These are phyloP conservation scores for Penicillium hesseltinei DNA, from an alignment of 2,329 filamentous ascomycete genomes.

Conservation along the genomic window DNA sequence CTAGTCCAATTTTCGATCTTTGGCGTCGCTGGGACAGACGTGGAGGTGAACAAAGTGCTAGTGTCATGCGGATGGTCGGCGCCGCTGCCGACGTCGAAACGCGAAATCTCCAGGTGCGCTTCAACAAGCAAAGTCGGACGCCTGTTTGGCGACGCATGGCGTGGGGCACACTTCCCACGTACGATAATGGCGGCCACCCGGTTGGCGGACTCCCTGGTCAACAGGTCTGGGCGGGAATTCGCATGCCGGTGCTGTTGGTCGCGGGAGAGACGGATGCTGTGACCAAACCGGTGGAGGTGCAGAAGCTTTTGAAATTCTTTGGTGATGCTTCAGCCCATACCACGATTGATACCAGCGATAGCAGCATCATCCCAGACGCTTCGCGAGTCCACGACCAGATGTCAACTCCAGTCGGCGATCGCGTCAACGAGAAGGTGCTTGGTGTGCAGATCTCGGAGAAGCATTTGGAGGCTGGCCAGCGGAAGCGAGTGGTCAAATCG, in stretches of 20 bases:
- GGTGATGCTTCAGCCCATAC: slow-evolving; percentile 30
- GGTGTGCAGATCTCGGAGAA: slow-evolving; percentile 28
- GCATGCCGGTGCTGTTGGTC: slow-evolving; percentile 73
- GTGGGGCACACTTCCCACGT: slow-evolving; percentile 65
- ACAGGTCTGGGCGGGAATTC: slow-evolving; percentile 69
- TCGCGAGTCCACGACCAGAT: slow-evolving; percentile 29
- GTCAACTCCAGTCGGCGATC: slow-evolving; percentile 11
- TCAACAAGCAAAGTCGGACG: slow-evolving; percentile 78
- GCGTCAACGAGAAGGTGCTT: slow-evolving; percentile 30
- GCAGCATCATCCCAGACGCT: slow-evolving; percentile 32
- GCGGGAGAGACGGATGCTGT: slow-evolving; percentile 74
- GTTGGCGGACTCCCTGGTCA: slow-evolving; percentile 66
- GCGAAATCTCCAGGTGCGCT: slow-evolving; percentile 44
- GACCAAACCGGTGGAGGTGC: slow-evolving; percentile 68
- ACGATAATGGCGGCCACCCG: slow-evolving; percentile 48
- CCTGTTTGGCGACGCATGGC: slow-evolving; percentile 81
- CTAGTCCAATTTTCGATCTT: slow-evolving; percentile 66
- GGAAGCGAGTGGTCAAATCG: slow-evolving; percentile 60
- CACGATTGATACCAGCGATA: slow-evolving; percentile 25
- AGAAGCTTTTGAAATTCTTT: slow-evolving; percentile 59
- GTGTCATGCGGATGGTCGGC: slow-evolving; percentile 70
- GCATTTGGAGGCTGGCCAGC: slow-evolving; percentile 21
- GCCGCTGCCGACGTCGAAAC: slow-evolving; percentile 41
- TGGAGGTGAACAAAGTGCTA: slow-evolving; percentile 74
- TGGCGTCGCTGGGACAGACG: slow-evolving; percentile 75